Base-by-base conservation (phyloP, 2,329 filamentous ascomycete genomes). In the Penicillium sp. region DNA sequence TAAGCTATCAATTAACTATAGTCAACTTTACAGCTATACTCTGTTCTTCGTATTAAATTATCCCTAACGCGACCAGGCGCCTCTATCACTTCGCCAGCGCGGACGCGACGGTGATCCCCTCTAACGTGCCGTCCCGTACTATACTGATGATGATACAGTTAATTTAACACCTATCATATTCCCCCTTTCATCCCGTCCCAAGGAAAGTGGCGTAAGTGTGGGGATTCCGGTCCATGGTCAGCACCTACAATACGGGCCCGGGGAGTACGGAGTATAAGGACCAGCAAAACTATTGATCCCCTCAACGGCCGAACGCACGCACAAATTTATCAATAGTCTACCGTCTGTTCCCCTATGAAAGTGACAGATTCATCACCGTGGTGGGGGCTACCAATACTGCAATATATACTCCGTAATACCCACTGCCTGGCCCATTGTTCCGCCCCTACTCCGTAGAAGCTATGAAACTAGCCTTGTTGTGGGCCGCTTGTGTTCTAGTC, bases 251-350 rank as follows among this genome's bases (percentile, higher is more conserved):
- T 47, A 33, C 12, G 6, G 33, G 3, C 31, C 29, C 12, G 1
- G 31, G 31, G 12, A 33, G 12, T 6, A 33, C 12, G 15, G 15
- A 35, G 6, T 35, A 23, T 21, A 40, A 54, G 19, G 4, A 25
- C 29, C 31, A n/a, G 37, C 58, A 52, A 37, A 53, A 63, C 54
- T 62, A 65, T 65, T 46, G 61, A 60, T 31, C 51, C 38, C 47
- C 37, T 13, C 42, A 41, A 29, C 37, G 23, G 37, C 42, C 35
- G 7, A 10, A 17, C 8, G 25, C 47, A 51, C 47, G 53, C 46
- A 17, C 49, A 19, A 37, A 31, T 17, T 29, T 52, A 42, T 41
- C 35, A 41, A 35, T 43, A 42, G 40, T 50, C 21, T 51, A 27
- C 33, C 35, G 37, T 45, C 10, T 7, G 19, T 27, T 21, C 21